phyloP scores from a whole-genome alignment of 225 moss, liverwort and hornwort species.

The Thuidium tamariscinum region DNA sequence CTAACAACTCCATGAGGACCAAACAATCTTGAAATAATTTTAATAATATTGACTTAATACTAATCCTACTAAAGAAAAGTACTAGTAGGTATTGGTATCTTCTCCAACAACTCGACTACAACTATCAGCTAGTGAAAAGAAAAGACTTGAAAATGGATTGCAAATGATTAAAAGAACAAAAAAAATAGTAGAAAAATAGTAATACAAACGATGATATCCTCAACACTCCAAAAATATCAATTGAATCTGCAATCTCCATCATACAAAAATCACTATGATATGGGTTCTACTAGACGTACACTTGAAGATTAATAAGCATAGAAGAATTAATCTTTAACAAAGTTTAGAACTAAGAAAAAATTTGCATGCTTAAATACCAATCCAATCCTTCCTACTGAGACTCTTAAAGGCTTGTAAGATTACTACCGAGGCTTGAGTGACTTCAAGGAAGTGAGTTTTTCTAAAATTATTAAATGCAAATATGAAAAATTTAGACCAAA shows the following conservation, averaged over 20 bases:
- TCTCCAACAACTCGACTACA: accelerated
- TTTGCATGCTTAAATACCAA: neutral
- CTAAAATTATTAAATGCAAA: accelerated
- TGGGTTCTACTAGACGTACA: neutral
- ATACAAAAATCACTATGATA: no score
- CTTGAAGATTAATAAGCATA: neutral
- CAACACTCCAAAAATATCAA: neutral
- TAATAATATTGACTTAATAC: neutral
- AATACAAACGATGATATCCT: neutral
- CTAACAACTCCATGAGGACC: neutral
- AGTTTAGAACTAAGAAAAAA: neutral
- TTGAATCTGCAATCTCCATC: neutral
- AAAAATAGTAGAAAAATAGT: neutral
- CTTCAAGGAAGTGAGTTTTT: accelerated
- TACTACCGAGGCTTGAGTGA: neutral
- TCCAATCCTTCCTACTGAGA: neutral
- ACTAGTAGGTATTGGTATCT: neutral
- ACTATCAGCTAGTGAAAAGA: neutral
- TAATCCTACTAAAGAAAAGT: neutral
- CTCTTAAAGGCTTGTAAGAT: neutral
- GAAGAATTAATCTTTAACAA: neutral
- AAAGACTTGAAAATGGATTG: neutral
- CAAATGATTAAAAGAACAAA: neutral
- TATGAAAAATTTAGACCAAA: neutral
- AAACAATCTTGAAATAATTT: neutral